Conservation (phyloP, 2,329 filamentous ascomycete genomes). For the Ophiostoma sp. region DNA sequence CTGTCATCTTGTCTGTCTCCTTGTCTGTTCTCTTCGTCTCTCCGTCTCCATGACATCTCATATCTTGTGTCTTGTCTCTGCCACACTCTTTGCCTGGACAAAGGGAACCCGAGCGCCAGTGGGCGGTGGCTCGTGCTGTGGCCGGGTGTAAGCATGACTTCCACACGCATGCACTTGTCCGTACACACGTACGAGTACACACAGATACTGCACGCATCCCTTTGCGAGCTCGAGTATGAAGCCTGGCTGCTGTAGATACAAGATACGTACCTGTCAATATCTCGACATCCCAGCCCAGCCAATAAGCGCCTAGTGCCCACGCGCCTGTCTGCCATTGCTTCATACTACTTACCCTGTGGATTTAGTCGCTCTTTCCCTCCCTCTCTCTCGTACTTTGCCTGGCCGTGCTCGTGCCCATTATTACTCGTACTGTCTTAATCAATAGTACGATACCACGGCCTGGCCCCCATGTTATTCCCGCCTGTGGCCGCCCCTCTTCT, state of each 20-base stretch:
- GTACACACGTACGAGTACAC: no score
- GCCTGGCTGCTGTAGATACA: no score
- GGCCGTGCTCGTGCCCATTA: neutral
- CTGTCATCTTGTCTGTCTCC: no score
- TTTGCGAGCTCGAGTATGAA: no score
- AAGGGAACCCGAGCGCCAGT: no score
- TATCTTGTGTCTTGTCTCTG: no score
- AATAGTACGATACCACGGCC: neutral
- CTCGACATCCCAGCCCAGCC: neutral
- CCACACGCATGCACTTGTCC: neutral
- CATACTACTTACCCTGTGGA: neutral
- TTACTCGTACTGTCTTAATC: neutral
- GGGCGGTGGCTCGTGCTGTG: no score
- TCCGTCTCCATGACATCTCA: no score
- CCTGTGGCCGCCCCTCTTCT: neutral
- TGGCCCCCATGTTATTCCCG: constrained; percentile 10
- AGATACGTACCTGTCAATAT: neutral
- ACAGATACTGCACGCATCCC: neutral
- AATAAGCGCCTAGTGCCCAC: neutral
- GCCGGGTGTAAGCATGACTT: no score
- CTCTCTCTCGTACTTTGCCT: neutral
- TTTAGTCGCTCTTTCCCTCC: neutral
- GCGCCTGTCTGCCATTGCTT: neutral
- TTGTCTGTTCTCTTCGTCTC: no score
- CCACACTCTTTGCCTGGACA: no score